Conservation (phyloP, 371 early-diverging fungal genomes). For the Circinella minor region DNA sequence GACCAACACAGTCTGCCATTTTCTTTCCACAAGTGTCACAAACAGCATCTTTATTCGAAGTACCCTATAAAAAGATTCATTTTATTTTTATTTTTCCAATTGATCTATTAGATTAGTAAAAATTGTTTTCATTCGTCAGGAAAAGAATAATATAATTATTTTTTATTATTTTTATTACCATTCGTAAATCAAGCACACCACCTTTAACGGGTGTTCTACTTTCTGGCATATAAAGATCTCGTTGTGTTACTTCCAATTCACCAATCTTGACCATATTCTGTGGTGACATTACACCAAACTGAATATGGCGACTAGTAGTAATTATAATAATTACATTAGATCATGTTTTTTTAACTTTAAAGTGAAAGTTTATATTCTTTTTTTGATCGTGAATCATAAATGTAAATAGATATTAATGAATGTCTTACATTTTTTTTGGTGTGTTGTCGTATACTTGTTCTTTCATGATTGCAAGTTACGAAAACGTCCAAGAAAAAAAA, state of each 20-base stretch:
- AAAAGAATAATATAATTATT: too few relatives aligned
- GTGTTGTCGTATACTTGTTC: constrained; percentile 80
- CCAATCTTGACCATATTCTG: constrained; percentile 84
- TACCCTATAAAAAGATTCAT: constrained; percentile 62
- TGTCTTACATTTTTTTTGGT: constrained; percentile 78
- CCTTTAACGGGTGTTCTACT: constrained; percentile 80
- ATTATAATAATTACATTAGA: background rate
- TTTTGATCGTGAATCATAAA: too few relatives aligned
- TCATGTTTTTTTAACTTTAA: background rate
- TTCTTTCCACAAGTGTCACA: constrained; percentile 96
- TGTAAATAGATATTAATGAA: too few relatives aligned
- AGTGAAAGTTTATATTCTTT: too few relatives aligned
- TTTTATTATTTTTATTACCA: constrained; percentile 55
- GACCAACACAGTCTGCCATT: constrained; percentile 96
- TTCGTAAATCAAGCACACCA: constrained; percentile 90
- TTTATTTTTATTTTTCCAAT: background rate
- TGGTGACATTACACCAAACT: constrained; percentile 89
- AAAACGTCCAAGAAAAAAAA: background rate
- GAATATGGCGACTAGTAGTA: constrained; percentile 74
- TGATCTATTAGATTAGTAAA: background rate
- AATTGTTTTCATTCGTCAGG: background rate
- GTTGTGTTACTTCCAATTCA: constrained; percentile 89
- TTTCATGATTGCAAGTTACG: constrained; percentile 57
- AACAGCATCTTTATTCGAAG: constrained; percentile 79
- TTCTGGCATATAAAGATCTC: constrained; percentile 90